Percentiles rank a stretch among this genome's conserved stretches.
phyloP scores from a whole-genome alignment of 805 yeast species.

The Maudiozyma barnettii region DNA sequence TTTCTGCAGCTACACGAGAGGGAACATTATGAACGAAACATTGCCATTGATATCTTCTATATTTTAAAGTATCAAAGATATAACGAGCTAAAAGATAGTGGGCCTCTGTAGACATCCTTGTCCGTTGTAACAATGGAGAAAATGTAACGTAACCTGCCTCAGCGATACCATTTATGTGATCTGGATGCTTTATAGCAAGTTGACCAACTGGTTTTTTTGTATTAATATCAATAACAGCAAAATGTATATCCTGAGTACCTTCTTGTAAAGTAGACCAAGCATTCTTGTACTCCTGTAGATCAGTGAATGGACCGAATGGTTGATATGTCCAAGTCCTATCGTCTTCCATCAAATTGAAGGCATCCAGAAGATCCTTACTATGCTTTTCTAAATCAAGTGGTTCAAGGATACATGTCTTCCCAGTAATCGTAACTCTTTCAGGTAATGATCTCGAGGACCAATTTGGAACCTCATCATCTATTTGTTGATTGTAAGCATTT shows the following conservation, averaged over 20 bases:
- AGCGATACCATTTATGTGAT: conserved; percentile 18
- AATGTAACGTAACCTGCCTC: conserved; percentile 27
- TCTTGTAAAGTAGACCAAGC: neutral
- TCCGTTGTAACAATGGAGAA: conserved; percentile 12
- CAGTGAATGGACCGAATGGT: conserved; percentile 11
- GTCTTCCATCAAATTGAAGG: conserved; percentile 6
- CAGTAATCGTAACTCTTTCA: conserved; percentile 6
- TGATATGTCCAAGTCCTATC: conserved; percentile 12
- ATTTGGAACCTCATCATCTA: neutral
- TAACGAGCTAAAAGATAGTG: conserved; percentile 23
- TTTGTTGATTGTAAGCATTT: neutral
- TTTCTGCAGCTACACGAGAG: conserved; percentile 24
- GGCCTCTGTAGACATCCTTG: conserved; percentile 27
- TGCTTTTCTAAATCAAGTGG: conserved; percentile 13
- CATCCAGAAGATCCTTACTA: conserved; percentile 8
- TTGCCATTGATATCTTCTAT: conserved; percentile 30
- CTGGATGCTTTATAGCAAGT: conserved; percentile 20
- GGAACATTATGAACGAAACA: conserved; percentile 26
- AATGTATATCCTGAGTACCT: conserved; percentile 4
- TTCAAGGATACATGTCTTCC: conserved; percentile 10
- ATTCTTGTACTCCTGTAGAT: neutral
- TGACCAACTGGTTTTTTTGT: conserved; percentile 21
- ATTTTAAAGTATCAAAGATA: conserved; percentile 24
- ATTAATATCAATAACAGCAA: conserved; percentile 17
- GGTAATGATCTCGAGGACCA: conserved; percentile 11